Conservation (phyloP, 148 eudicot species). For the Amaranthus hypochondriacus region DNA sequence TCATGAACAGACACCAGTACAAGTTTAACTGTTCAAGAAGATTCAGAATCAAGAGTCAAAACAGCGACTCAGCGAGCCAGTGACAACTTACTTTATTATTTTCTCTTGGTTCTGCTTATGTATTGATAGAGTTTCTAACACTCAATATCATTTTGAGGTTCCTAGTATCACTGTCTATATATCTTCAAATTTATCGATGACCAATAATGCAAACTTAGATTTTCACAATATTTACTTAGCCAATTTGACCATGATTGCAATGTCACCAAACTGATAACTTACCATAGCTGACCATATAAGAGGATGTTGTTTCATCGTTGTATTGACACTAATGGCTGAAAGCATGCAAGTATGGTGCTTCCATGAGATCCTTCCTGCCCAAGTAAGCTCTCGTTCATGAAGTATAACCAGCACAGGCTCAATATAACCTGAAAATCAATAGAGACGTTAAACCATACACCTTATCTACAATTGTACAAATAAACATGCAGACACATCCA, state of each 20-base stretch:
- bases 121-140: neutral
- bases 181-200: neutral
- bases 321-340: constrained; percentile 90
- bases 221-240: neutral
- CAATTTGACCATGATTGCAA: constrained; percentile 1
- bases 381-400: constrained; percentile 88
- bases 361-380: constrained; percentile 94
- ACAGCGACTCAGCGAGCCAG: neutral
- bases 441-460: constrained; percentile 5
- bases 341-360: constrained; percentile 90
- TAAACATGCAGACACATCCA: neutral
- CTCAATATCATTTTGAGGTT: neutral
- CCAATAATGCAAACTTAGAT: neutral
- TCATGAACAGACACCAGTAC: neutral
- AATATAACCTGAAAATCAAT: constrained; percentile 62
- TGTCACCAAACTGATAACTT: constrained; percentile 24
- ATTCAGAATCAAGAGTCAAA: neutral
- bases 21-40: neutral
- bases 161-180: neutral
- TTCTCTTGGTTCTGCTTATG: neutral
- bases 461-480: neutral
- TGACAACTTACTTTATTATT: neutral
- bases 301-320: constrained; percentile 90
- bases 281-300: constrained; percentile 95
- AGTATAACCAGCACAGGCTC: constrained; percentile 94